Percentiles rank a stretch among this genome's conserved stretches.
Conservation (phyloP, 2,329 filamentous ascomycete species). For the Fusarium decemcellulare region DNA sequence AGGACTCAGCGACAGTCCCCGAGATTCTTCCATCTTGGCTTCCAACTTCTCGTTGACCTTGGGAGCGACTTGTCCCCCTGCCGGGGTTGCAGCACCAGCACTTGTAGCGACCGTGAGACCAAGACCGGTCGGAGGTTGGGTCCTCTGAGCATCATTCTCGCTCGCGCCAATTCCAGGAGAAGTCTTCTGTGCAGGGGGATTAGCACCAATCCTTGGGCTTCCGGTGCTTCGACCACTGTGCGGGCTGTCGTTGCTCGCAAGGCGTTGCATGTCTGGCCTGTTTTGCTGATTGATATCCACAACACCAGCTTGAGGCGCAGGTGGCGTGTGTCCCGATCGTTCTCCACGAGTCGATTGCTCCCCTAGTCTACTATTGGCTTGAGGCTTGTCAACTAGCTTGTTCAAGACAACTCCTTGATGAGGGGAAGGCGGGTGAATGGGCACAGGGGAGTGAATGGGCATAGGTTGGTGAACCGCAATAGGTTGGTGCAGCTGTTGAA, state of each 20-base stretch:
- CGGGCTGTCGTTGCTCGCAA: constrained; percentile 28
- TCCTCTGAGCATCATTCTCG: constrained; percentile 21
- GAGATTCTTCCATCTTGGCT: constrained; percentile 16
- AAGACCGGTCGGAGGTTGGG: constrained; percentile 9
- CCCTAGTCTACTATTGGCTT: neutral
- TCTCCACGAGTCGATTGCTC: constrained; percentile 5
- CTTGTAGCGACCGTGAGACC: constrained; percentile 14
- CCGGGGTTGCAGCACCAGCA: constrained; percentile 5
- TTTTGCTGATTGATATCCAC: constrained; percentile 5
- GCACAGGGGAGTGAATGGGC: constrained; percentile 26
- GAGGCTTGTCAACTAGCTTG: constrained; percentile 22
- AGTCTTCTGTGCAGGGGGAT: constrained; percentile 15
- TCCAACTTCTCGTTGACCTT: constrained; percentile 1
- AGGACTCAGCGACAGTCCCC: constrained; percentile 37
- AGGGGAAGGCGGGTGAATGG: constrained; percentile 28
- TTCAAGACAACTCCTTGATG: constrained; percentile 28
- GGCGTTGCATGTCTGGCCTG: constrained; percentile 18
- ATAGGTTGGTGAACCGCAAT: constrained; percentile 29
- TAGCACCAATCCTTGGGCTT: constrained; percentile 14
- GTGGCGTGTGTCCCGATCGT: constrained; percentile 2
- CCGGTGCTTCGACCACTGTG: constrained; percentile 19
- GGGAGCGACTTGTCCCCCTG: constrained; percentile 1
- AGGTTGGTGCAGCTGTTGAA: constrained; percentile 32
- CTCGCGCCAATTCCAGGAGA: constrained; percentile 8
- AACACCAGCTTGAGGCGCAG: neutral